phyloP scores from a whole-genome alignment of 345 rosid species.

The Melaleuca quinquenervia region DNA sequence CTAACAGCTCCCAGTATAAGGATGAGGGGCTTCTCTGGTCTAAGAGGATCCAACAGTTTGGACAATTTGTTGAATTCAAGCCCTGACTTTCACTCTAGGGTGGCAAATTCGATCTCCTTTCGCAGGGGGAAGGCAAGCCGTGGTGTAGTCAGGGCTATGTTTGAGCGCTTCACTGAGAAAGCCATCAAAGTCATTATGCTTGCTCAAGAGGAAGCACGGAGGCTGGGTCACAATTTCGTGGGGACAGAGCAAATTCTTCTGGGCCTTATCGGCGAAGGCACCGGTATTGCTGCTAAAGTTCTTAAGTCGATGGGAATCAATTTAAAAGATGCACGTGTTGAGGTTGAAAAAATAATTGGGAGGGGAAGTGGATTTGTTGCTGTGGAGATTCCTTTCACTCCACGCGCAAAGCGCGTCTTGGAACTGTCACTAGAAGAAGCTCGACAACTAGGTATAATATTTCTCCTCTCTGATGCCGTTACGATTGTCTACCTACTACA shows the following conservation, averaged over 20 bases:
- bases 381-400: conserved; percentile 94
- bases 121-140: conserved; percentile 38
- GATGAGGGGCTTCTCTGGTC: conserved; percentile 42
- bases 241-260: conserved; percentile 90
- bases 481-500: not conserved
- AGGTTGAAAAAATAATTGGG: conserved; percentile 97
- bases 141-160: conserved; percentile 62
- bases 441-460: conserved; percentile 56
- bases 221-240: conserved; percentile 96
- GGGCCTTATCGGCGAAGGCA: conserved; percentile 92
- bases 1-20: conserved; percentile 23
- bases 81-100: conserved; percentile 34
- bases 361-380: conserved; percentile 96
- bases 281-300: conserved; percentile 94
- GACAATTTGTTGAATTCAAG: conserved; percentile 22
- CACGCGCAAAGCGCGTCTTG: conserved; percentile 92
- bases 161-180: conserved; percentile 91
- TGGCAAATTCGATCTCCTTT: conserved; percentile 22
- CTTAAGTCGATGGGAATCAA: conserved; percentile 96
- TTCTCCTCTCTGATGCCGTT: not conserved
- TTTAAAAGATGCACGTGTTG: conserved; percentile 88
- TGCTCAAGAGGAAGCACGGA: conserved; percentile 92
- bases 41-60: conserved; percentile 40
- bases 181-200: conserved; percentile 95
- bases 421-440: conserved; percentile 96